Percentiles rank a stretch among this genome's conserved stretches.
These are phyloP conservation scores for Corymbia maculata DNA, from an alignment of 345 rosid genomes.

Conservation along the genomic window DNA sequence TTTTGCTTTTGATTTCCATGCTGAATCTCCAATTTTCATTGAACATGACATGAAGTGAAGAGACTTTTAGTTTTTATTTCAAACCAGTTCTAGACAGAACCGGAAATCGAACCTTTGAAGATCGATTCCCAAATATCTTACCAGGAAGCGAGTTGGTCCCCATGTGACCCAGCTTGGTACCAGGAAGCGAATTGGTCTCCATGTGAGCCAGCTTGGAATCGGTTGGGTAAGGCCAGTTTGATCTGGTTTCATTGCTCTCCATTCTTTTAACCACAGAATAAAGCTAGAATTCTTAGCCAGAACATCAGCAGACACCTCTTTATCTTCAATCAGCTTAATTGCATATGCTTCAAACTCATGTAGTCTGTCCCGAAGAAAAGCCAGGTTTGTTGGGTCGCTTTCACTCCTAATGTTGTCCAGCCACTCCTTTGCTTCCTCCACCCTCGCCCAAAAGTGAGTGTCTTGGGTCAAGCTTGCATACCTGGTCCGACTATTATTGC, in stretches of 20 bases:
- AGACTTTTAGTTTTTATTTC: no score
- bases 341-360: constrained; percentile 32
- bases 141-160: no score
- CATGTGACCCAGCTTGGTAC: no score
- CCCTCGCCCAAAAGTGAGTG: constrained; percentile 75
- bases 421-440: constrained; percentile 73
- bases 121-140: no score
- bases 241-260: background rate
- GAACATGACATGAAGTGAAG: no score
- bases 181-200: no score
- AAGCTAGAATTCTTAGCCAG: constrained; percentile 58
- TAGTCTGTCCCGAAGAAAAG: constrained; percentile 19
- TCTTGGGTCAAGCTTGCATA: constrained; percentile 23
- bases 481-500: constrained; percentile 22
- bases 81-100: no score
- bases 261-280: constrained; percentile 37
- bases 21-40: no score
- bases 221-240: no score
- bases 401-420: constrained; percentile 34
- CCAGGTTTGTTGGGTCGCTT: constrained; percentile 2
- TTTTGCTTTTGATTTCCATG: no score
- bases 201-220: no score
- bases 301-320: constrained; percentile 62
- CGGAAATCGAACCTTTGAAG: no score
- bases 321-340: constrained; percentile 17